Base-by-base conservation (phyloP, 2,329 filamentous ascomycete genomes). In the Aureobasidium sp. region DNA sequence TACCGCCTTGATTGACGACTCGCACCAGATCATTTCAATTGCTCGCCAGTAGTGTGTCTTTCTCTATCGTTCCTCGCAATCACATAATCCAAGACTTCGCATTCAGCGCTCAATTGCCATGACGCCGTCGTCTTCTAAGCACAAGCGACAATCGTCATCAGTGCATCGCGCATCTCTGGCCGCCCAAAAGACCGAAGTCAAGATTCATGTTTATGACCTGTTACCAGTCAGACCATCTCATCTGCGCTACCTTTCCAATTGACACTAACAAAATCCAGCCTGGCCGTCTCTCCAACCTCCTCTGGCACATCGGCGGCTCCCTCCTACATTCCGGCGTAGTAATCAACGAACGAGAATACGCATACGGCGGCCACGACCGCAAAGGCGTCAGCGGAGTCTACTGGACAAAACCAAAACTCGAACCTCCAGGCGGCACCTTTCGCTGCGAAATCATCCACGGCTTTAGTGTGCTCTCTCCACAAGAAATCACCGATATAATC, bases 291-390 rank as follows among this genome's bases (percentile, higher is more conserved):
- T 87, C 89, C n/a, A 85, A 87, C 0, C 68, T 90, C 14, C 81
- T 95, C 33, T 95, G 90, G 90, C 82, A 85, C 22, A 72, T 93
- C 60, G 90, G 90, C 63, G 83, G 87, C 49, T 89, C 87, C 5
- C 84, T 95, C 37, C 82, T 94, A 5, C 90, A 95, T 72, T 90
- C 90, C 0, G 90, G 89, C 58, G 87, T 95, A 60, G 89, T 91
- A 44, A 90, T 94, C 74, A 86, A 87, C 71, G 84, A 87, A 67
- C 83, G 80, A 65, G 90, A 95, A 77, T 95, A 94, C 71, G 90
- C 90, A 24, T 95, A 90, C 69, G 90, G 90, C 47, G 90, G 90
- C 1, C 90, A 95, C 72, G 85, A 90, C 70, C 83, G 82, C 67
- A 82, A 78, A 54, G 82, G 83, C 27, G 74, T 87, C 62, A 93